phyloP scores from a whole-genome alignment of 2,329 filamentous ascomycete genomes.

The Sporothrix pallida region DNA sequence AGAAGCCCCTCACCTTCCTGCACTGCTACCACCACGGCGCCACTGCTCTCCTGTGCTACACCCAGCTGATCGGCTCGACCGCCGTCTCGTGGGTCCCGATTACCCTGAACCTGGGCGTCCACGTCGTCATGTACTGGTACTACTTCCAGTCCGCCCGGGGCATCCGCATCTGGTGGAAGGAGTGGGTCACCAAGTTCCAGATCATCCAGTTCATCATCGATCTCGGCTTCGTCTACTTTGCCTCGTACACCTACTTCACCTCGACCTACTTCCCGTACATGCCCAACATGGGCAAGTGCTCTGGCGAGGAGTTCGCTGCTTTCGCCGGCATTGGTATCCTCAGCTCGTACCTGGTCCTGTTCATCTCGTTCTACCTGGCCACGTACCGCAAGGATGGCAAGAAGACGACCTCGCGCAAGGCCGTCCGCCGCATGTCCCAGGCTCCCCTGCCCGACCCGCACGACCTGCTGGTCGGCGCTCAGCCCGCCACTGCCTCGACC shows the following conservation, averaged over 20 bases:
- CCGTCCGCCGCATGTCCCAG: constrained; percentile 68
- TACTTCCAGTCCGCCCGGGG: constrained; percentile 99
- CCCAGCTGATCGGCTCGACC: constrained; percentile 90
- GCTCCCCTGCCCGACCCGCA: constrained; percentile 81
- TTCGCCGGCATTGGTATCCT: constrained; percentile 91
- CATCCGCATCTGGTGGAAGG: constrained; percentile 98
- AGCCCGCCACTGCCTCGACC: constrained; percentile 59
- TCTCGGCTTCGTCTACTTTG: constrained; percentile 97
- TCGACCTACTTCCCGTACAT: constrained; percentile 93
- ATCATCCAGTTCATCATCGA: constrained; percentile 98
- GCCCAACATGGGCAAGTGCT: constrained; percentile 84
- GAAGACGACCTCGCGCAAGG: constrained; percentile 79
- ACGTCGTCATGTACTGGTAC: constrained; percentile 99
- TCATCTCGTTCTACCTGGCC: constrained; percentile 98
- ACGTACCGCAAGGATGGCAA: constrained; percentile 92
- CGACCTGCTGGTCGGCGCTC: constrained; percentile 63
- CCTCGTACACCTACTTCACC: constrained; percentile 76
- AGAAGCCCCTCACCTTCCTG: constrained; percentile 98
- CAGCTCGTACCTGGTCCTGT: constrained; percentile 93
- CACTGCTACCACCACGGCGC: constrained; percentile 99
- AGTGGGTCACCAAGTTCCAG: constrained; percentile 97
- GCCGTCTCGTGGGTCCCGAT: constrained; percentile 96
- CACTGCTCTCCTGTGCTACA: constrained; percentile 96
- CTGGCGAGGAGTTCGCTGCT: constrained; percentile 95
- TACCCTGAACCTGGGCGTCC: constrained; percentile 87